Base-by-base conservation (phyloP, 1,284 basidiomycete genomes). In the Schizophyllum commune region DNA sequence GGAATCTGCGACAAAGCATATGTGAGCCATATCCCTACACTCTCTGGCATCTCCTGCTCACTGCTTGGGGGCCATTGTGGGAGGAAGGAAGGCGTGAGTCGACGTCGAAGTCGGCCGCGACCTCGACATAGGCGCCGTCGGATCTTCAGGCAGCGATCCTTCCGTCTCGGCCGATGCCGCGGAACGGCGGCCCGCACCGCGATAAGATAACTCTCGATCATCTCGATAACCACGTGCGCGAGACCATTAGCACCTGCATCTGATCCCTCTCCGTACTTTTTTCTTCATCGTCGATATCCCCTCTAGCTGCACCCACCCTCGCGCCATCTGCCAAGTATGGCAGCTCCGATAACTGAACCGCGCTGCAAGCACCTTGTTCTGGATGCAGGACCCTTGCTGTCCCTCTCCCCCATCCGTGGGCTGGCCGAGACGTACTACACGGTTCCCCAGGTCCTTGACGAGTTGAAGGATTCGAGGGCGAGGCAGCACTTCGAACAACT, bases 311-410 rank as follows among this genome's bases (percentile, higher is more conserved):
- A 13, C 8, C 39, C 9, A 2, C 39, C 17, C 17, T 47, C 9
- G 13, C 3, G 17, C 9, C 9, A 11, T 47, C 9, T 47, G 17
- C 39, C 9, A 9, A 27, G 2, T 2, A 47, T 47, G 39, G 39
- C 39, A 11, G 39, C 39, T 17, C 39, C 39, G 39, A 11, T 9
- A 9, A 52, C 4, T 52, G 58, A 62, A 58, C 74, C 77, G 20
- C 79, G 78, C 60, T 91, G 94, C 75, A 88, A 85, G 73, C 85
- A 84, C 65, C 83, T 98, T 9, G 88, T 98, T 6, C 87, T 98
- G 59, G 96, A 98, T 81, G 90, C 94, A 0, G 94, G 93, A 1
- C 94, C 96, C 1, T 79, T 98, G 1, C 83, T 98, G 5, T 91
- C 92, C 2, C 79, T 96, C 1, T 88, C 91, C 0, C 92, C 94